Conservation (phyloP, 345 rosid species). For the Brassica incana region DNA sequence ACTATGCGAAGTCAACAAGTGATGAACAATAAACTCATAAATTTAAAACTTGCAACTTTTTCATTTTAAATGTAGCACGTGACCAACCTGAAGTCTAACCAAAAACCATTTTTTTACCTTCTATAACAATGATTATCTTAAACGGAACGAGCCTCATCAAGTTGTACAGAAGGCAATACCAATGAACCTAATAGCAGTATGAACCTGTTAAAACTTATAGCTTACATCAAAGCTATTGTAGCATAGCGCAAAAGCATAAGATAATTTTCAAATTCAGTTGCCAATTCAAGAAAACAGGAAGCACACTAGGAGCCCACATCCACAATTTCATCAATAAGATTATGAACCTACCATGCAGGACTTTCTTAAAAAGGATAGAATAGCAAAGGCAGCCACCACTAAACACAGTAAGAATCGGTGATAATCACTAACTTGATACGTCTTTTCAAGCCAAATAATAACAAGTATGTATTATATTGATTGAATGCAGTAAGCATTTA, state of each 20-base stretch:
- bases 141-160: slow-evolving; percentile 69
- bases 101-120: slow-evolving; percentile 56
- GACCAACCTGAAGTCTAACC: slow-evolving; percentile 51
- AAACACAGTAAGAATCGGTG: not conserved
- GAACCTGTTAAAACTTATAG: slow-evolving; percentile 59
- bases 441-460: slow-evolving; percentile 6
- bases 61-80: slow-evolving; percentile 42
- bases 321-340: slow-evolving; percentile 14
- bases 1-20: slow-evolving; percentile 65
- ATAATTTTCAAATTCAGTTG: slow-evolving; percentile 28
- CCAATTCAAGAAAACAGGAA: slow-evolving; percentile 23
- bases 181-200: slow-evolving; percentile 71
- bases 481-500: slow-evolving; percentile 1
- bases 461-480: slow-evolving; percentile 2
- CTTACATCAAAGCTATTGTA: slow-evolving; percentile 44
- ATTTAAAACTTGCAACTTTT: slow-evolving; percentile 41
- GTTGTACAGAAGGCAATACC: slow-evolving; percentile 67
- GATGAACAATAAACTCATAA: slow-evolving; percentile 40
- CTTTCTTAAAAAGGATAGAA: not conserved
- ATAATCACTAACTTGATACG: slow-evolving; percentile 15
- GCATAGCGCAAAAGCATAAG: slow-evolving; percentile 36
- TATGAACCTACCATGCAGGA: slow-evolving; percentile 12
- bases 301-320: slow-evolving; percentile 29
- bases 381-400: slow-evolving; percentile 5
- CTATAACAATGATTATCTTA: slow-evolving; percentile 60